Conservation (phyloP, 345 rosid genomes). For the Carallia pectinifolia region DNA sequence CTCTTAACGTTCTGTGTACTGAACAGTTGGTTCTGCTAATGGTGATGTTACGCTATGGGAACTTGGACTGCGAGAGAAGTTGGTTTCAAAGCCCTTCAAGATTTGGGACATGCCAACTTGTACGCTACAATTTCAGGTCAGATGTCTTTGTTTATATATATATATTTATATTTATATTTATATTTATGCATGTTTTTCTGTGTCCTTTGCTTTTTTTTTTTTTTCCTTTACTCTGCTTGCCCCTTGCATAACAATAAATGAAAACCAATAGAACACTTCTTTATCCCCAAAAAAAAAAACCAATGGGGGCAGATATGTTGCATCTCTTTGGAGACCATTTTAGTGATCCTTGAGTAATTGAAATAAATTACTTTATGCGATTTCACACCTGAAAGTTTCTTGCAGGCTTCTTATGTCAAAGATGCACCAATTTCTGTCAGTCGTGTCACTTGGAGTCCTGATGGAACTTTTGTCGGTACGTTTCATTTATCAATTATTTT, state of each 20-base stretch:
- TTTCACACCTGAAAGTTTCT: constrained; percentile 1
- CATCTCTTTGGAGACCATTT: neutral
- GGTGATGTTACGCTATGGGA: constrained; percentile 92
- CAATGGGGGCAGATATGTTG: neutral
- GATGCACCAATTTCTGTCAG: constrained; percentile 27
- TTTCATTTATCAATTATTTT: constrained; percentile 7
- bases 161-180: neutral
- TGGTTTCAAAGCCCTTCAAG: constrained; percentile 76
- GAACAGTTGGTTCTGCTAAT: constrained; percentile 69
- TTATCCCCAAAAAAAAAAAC: neutral
- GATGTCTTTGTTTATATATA: constrained; percentile 1
- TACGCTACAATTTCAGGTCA: constrained; percentile 65
- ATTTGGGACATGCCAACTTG: constrained; percentile 59
- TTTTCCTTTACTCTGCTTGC: neutral
- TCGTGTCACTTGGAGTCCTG: constrained; percentile 37
- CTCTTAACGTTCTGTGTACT: constrained; percentile 29
- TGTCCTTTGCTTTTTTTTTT: constrained; percentile 7
- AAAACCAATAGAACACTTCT: neutral
- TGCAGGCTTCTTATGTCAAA: constrained; percentile 29
- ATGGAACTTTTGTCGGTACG: constrained; percentile 45
- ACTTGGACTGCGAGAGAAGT: constrained; percentile 51
- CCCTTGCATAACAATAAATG: neutral
- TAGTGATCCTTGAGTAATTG: constrained; percentile 2
- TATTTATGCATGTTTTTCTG: neutral
- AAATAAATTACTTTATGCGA: constrained; percentile 5